Percentiles rank a stretch among this genome's conserved stretches.
Evolutionary conservation across 2,329 filamentous ascomycete species (phyloP).

Genomic region (Fusarium pininemorale): DNA sequence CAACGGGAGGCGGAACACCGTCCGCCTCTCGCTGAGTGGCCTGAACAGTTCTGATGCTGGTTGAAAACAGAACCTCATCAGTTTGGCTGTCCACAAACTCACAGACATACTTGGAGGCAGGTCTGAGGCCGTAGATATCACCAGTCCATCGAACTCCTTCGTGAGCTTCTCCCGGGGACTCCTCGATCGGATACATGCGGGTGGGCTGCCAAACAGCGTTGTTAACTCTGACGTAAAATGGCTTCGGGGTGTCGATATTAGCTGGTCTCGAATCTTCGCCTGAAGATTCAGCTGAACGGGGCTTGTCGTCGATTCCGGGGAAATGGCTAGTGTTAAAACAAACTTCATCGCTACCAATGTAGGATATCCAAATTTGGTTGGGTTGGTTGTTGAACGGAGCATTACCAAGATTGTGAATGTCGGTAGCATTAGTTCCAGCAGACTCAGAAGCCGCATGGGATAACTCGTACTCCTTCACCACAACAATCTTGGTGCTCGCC

Average conservation of each 20-base stretch:
- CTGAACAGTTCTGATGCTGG: slow-evolving; percentile 73
- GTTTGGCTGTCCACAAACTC: slow-evolving; percentile 78
- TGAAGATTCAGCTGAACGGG: slow-evolving; percentile 39
- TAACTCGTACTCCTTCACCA: slow-evolving; percentile 89
- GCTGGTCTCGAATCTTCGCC: slow-evolving; percentile 50
- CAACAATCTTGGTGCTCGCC: slow-evolving; percentile 95
- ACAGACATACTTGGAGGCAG: slow-evolving; percentile 79
- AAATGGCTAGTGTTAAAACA: slow-evolving; percentile 79
- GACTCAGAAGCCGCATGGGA: slow-evolving; percentile 80
- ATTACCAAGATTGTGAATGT: slow-evolving; percentile 80
- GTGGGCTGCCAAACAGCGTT: slow-evolving; percentile 83
- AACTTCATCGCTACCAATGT: slow-evolving; percentile 80
- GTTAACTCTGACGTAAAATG: slow-evolving; percentile 82
- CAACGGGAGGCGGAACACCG: slow-evolving; percentile 41
- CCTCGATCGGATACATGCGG: slow-evolving; percentile 66
- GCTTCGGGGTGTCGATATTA: slow-evolving; percentile 74
- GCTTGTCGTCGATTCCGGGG: slow-evolving; percentile 52
- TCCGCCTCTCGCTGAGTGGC: slow-evolving; percentile 52
- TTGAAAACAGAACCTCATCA: slow-evolving; percentile 73
- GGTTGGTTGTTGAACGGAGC: slow-evolving; percentile 76
- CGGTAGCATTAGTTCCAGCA: slow-evolving; percentile 77
- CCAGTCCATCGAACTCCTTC: slow-evolving; percentile 72
- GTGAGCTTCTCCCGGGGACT: slow-evolving; percentile 45
- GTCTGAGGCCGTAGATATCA: slow-evolving; percentile 74
- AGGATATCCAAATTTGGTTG: slow-evolving; percentile 82